phyloP scores from a whole-genome alignment of 2,329 filamentous ascomycete species.

The Arachnomyces sp. region DNA sequence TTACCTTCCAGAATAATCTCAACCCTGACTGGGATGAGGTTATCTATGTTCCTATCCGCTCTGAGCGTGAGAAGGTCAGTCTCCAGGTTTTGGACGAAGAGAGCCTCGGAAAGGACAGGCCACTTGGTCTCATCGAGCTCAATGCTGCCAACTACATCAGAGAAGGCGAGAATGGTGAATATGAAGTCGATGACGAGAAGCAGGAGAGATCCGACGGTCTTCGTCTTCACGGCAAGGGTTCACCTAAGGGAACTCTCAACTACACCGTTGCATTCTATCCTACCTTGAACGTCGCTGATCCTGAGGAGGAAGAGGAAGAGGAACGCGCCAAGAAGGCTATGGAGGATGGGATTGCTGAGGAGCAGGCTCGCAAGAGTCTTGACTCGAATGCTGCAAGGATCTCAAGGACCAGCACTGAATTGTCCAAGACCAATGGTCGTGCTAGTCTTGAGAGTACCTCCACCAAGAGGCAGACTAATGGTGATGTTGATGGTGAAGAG shows the following conservation, averaged over 20 bases:
- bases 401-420: constrained; percentile 24
- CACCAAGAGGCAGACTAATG: constrained; percentile 32
- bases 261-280: constrained; percentile 89
- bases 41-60: constrained; percentile 86
- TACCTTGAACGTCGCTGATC: constrained; percentile 76
- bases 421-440: constrained; percentile 18
- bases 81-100: constrained; percentile 97
- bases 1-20: constrained; percentile 92
- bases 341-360: constrained; percentile 9
- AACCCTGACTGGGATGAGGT: constrained; percentile 95
- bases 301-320: constrained; percentile 55
- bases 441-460: constrained; percentile 25
- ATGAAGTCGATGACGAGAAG: constrained; percentile 69
- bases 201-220: constrained; percentile 58
- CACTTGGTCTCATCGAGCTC: constrained; percentile 72
- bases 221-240: constrained; percentile 62
- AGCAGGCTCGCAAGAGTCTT: background rate
- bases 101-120: constrained; percentile 81
- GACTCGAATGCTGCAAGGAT: constrained; percentile 1
- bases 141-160: constrained; percentile 67
- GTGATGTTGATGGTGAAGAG: constrained; percentile 41
- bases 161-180: constrained; percentile 73
- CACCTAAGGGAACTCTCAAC: constrained; percentile 68
- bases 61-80: constrained; percentile 68
- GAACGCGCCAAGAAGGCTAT: constrained; percentile 24